These are phyloP conservation scores for Paraphaeosphaeria sporulosa DNA, from an alignment of 2,329 filamentous ascomycete species.

Conservation along the genomic window DNA sequence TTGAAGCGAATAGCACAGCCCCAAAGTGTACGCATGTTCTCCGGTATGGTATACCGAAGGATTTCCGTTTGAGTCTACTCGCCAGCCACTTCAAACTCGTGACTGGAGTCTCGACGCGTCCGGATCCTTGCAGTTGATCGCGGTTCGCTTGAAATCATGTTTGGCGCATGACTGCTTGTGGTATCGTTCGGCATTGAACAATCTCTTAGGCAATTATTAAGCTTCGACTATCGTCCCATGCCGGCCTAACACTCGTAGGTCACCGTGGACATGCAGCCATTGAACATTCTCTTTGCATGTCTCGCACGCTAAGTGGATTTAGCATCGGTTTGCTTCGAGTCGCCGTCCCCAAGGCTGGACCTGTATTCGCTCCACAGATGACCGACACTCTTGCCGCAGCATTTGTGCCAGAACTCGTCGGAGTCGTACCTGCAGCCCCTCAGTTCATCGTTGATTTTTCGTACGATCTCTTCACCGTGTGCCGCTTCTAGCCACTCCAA, in stretches of 20 bases:
- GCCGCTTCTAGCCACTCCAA: conserved; percentile 80
- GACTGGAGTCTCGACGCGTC: not conserved
- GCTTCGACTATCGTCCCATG: not conserved
- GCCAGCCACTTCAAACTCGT: not conserved
- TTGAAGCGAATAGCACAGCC: not conserved
- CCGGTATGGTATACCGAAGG: not conserved
- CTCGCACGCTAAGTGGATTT: not conserved
- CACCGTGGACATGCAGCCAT: not conserved
- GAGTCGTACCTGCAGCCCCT: conserved; percentile 70
- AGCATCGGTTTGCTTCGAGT: not conserved
- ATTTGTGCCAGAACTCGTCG: conserved; percentile 69
- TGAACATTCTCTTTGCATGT: not conserved
- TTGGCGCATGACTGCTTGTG: not conserved
- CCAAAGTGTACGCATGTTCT: not conserved
- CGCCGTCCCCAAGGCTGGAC: conserved; percentile 51
- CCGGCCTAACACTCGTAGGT: not conserved
- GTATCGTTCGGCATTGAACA: not conserved
- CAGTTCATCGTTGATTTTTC: conserved; percentile 72
- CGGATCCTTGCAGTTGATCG: not conserved
- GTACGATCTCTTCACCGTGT: conserved; percentile 60
- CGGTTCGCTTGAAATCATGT: not conserved
- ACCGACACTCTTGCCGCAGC: conserved; percentile 71
- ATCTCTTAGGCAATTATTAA: not conserved
- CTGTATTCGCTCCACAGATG: conserved; percentile 80
- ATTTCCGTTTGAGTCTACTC: not conserved